Evolutionary conservation across 768 basidiomycete species (phyloP).

Genomic region (Hirschioporus abietinus): DNA sequence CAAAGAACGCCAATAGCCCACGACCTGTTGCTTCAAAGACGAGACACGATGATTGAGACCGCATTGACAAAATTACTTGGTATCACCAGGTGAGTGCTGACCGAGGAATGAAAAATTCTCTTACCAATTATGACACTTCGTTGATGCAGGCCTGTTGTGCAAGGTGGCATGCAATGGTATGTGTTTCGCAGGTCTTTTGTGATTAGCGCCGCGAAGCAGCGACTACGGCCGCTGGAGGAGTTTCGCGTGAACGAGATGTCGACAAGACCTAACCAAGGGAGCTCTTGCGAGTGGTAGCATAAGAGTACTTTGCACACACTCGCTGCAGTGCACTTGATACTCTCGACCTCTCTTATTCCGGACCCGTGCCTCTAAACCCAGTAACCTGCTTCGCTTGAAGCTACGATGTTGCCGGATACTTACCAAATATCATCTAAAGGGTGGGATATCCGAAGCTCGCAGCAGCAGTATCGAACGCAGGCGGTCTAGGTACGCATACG

Average conservation of each 20-base stretch:
- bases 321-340: too few species aligned
- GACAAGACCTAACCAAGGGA: neutral
- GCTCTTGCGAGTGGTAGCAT: too few species aligned
- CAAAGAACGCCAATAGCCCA: too few species aligned
- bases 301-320: too few species aligned
- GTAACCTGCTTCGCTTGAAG: neutral
- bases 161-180: slow-evolving; percentile 91
- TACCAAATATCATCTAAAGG: slow-evolving; percentile 36
- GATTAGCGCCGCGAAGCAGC: neutral
- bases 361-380: neutral
- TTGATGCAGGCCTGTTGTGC: slow-evolving; percentile 61
- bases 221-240: neutral
- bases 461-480: slow-evolving; percentile 77
- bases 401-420: neutral
- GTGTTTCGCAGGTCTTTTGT: slow-evolving; percentile 9
- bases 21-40: neutral
- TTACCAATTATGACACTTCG: slow-evolving; percentile 2
- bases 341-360: neutral
- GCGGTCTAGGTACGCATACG: slow-evolving; percentile 57
- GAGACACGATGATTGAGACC: slow-evolving; percentile 38
- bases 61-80: slow-evolving; percentile 57
- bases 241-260: neutral
- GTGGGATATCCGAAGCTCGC: slow-evolving; percentile 73
- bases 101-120: neutral
- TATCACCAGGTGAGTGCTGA: slow-evolving; percentile 54